A percentile compares a stretch with the other conserved stretches of the same genome.
phyloP scores from a whole-genome alignment of 345 rosid species.

The Bretschneidera sinensis region DNA sequence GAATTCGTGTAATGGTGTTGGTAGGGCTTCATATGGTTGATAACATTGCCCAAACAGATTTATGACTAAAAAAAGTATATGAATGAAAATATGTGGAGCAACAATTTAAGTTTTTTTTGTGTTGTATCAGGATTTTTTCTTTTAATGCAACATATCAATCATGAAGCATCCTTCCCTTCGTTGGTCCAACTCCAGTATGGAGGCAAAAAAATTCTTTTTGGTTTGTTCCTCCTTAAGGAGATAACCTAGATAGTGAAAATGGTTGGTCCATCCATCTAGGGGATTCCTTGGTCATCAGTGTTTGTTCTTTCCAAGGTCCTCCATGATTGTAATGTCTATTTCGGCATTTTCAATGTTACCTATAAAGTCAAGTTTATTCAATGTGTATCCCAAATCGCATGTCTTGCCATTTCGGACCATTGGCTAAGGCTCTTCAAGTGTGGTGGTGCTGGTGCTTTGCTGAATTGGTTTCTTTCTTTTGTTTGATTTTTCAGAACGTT shows the following conservation, averaged over 20 bases:
- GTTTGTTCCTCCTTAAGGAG: too few species aligned
- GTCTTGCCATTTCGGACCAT: not conserved
- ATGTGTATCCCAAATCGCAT: not conserved
- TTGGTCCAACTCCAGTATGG: not conserved
- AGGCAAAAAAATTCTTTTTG: too few species aligned
- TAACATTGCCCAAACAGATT: not conserved
- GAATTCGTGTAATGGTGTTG: too few species aligned
- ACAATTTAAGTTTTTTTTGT: too few species aligned
- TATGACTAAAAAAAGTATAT: not conserved
- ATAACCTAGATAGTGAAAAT: too few species aligned
- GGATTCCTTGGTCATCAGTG: not conserved
- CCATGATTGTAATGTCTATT: not conserved
- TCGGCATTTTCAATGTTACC: not conserved
- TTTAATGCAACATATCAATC: too few species aligned
- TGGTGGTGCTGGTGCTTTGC: conserved; percentile 20
- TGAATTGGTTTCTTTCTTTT: conserved; percentile 24
- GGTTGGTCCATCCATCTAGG: too few species aligned
- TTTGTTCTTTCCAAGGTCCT: not conserved
- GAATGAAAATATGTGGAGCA: not conserved
- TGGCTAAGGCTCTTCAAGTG: conserved; percentile 7
- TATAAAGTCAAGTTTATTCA: not conserved
- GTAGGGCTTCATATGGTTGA: not conserved
- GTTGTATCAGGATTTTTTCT: not conserved
- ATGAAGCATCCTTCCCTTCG: not conserved
- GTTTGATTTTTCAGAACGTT: conserved; percentile 39